Percentiles rank a stretch among this genome's conserved stretches.
Evolutionary conservation across 371 early-diverging fungal genomes (phyloP).

Genomic region (Lichtheimia ramosa): DNA sequence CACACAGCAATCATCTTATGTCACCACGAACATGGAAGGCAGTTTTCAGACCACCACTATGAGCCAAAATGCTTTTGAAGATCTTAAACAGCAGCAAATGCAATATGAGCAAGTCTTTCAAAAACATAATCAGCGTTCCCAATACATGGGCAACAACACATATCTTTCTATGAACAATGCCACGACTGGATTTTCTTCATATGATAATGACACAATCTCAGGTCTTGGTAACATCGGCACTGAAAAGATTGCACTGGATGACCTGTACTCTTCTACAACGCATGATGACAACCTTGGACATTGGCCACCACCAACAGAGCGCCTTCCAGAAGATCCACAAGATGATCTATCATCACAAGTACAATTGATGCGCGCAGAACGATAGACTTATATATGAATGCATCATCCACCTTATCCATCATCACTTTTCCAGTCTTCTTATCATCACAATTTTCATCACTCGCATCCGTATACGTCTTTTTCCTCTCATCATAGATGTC

Average conservation of each 20-base stretch:
- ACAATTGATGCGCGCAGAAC: slow-evolving; percentile 4
- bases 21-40: slow-evolving; percentile 2
- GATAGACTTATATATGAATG: neutral
- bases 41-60: slow-evolving; percentile 11
- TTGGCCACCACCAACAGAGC: neutral
- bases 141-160: no score
- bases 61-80: slow-evolving; percentile 15
- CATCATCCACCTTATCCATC: neutral
- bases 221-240: no score
- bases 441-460: no score
- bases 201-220: no score
- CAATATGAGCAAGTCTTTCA: slow-evolving; percentile 23
- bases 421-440: neutral
- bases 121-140: slow-evolving; percentile 15
- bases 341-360: slow-evolving; percentile 15
- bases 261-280: no score
- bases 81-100: slow-evolving; percentile 18
- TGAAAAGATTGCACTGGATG: no score
- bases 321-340: slow-evolving; percentile 8
- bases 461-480: neutral
- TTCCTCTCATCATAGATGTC: no score
- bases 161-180: neutral
- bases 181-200: neutral
- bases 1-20: slow-evolving; percentile 11
- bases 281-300: no score